These are phyloP conservation scores for Solanum ossicruentum DNA, from an alignment of 257 asterid species.

Conservation along the genomic window DNA sequence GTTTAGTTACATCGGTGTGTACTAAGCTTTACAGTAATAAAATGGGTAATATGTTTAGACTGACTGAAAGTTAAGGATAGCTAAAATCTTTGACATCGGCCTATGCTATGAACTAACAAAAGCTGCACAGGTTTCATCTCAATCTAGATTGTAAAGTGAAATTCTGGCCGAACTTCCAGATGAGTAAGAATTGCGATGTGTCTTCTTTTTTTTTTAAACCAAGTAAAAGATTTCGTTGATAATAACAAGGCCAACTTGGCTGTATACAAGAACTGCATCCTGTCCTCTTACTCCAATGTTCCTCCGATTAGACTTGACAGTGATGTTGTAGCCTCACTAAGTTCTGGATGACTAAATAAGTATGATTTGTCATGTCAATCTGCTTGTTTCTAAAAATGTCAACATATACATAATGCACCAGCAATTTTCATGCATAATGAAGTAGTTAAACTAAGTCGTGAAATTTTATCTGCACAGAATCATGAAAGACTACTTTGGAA, in stretches of 20 bases:
- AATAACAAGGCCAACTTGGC: background rate
- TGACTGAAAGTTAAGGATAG: background rate
- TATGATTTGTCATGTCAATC: background rate
- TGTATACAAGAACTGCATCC: background rate
- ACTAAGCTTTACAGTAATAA: background rate
- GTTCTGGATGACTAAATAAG: background rate
- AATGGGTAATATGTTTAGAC: background rate
- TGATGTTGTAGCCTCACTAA: background rate
- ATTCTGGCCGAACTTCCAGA: background rate
- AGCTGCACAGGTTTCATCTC: background rate
- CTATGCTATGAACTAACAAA: background rate
- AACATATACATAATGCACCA: background rate
- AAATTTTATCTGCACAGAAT: constrained; percentile 36
- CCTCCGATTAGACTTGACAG: background rate
- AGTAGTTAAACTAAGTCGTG: background rate
- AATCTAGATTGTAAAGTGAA: background rate
- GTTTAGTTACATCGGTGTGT: background rate
- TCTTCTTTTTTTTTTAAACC: no score
- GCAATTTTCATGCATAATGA: background rate
- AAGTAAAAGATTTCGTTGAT: no score
- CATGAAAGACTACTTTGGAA: constrained; percentile 80
- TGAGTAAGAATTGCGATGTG: background rate
- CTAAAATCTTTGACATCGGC: background rate
- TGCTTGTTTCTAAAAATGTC: background rate
- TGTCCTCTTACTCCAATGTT: background rate